Percentiles rank a stretch among this genome's conserved stretches.
phyloP scores from a whole-genome alignment of 225 moss, liverwort and hornwort genomes.

The Bryoerythrophyllum caledonicum region DNA sequence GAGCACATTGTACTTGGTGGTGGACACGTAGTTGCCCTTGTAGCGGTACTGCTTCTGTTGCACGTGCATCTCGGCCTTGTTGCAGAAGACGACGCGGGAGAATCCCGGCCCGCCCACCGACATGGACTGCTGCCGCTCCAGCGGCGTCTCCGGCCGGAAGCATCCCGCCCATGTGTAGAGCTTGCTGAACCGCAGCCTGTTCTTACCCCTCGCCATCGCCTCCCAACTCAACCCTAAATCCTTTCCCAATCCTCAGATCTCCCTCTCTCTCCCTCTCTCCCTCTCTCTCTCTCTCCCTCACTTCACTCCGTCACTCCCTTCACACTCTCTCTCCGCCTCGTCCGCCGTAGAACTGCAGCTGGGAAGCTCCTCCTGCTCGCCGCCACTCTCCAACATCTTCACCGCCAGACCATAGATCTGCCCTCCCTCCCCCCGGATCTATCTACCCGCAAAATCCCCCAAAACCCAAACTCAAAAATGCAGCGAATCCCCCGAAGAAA shows the following conservation, averaged over 20 bases:
- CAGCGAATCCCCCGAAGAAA: too few species aligned
- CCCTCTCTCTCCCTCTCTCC: background rate
- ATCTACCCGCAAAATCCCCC: too few species aligned
- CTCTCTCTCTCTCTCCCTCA: too few species aligned
- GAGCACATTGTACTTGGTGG: constrained; percentile 80
- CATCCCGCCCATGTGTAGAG: constrained; percentile 85
- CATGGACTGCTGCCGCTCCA: constrained; percentile 59
- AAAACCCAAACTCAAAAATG: too few species aligned
- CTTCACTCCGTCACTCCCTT: too few species aligned
- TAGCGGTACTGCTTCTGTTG: constrained; percentile 78
- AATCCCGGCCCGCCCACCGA: constrained; percentile 88
- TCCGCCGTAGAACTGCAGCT: too few species aligned
- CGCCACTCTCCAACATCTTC: too few species aligned
- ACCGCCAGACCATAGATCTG: too few species aligned
- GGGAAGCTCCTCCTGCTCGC: too few species aligned
- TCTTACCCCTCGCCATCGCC: constrained; percentile 58
- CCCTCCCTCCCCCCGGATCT: too few species aligned
- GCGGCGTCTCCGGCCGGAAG: constrained; percentile 52
- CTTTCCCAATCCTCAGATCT: background rate
- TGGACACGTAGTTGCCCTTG: constrained; percentile 90
- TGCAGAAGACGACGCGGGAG: constrained; percentile 89
- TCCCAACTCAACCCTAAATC: constrained; percentile 48
- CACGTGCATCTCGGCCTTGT: constrained; percentile 68
- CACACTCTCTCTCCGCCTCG: background rate
- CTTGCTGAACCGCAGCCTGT: constrained; percentile 87